Base-by-base conservation (phyloP, 1,284 basidiomycete species). In the Cutaneotrichosporon sp. region DNA sequence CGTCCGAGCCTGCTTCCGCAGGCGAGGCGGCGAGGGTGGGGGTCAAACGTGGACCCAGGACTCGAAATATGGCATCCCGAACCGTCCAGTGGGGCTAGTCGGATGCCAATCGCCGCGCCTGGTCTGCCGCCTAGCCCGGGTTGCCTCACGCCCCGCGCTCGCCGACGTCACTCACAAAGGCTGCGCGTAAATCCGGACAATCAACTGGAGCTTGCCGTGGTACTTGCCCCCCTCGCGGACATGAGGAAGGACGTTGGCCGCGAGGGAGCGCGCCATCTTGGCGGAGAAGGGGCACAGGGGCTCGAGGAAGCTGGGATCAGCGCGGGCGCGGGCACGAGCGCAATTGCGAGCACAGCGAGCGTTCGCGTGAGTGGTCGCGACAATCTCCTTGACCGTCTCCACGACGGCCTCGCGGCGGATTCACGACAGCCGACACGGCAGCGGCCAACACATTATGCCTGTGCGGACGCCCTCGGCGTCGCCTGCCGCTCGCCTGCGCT, bases 281-380 rank as follows among this genome's bases (percentile, higher is more conserved):
- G 66, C 71, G 4, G 72, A 76, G 79, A 82, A 93, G 0, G 91
- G 91, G 69, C 91, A 93, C 62, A 90, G 85, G 68, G 87, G 89
- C 75, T 92, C 90, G 59, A 76, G 60, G 59, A 71, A 78, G 55
- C 72, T 74, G 55, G 37, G 1, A 45, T 54, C 33, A 55, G 52
- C 13, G 30, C 22, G n/a, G n/a, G n/a, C n/a, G n/a, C n/a, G n/a
- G n/a, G n/a, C n/a, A n/a, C n/a, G n/a, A n/a, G n/a, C n/a, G 21
- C 14, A 7, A 10, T 30, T 10, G 46, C 20, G 39, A 21, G 7
- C 38, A 12, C 10, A 13, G 14, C 21, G 8, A 22, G 46, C 14
- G 8, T 13, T 15, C 21, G n/a, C 33, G n/a, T n/a, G n/a, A n/a
- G n/a, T n/a, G n/a, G n/a, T n/a, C n/a, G n/a, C n/a, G n/a, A n/a